phyloP scores from a whole-genome alignment of 768 basidiomycete genomes.

The Podaxis sp. region DNA sequence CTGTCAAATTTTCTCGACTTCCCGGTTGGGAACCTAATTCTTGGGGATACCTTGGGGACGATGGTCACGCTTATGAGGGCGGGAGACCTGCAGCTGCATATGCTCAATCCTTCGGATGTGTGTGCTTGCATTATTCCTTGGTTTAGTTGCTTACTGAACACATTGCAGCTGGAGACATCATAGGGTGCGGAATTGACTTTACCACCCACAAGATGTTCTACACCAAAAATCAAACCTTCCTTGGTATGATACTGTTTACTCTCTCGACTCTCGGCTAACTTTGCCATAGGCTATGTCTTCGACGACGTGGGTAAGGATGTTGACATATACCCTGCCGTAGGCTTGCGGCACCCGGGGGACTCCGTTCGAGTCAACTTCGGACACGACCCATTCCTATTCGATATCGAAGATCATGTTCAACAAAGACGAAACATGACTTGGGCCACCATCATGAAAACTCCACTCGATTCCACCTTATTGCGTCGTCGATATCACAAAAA shows the following conservation, averaged over 20 bases:
- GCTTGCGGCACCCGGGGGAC: constrained; percentile 79
- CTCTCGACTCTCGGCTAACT: constrained; percentile 8
- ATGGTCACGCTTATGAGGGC: constrained; percentile 74
- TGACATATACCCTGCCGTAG: constrained; percentile 84
- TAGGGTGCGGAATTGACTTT: constrained; percentile 95
- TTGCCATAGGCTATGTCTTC: constrained; percentile 57
- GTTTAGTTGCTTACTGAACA: constrained; percentile 4
- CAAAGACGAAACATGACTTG: constrained; percentile 66
- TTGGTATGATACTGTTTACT: constrained; percentile 43
- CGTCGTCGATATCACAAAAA: constrained; percentile 22
- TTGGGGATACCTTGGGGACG: constrained; percentile 94
- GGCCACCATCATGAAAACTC: constrained; percentile 60
- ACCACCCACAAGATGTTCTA: constrained; percentile 78
- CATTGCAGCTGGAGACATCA: constrained; percentile 70
- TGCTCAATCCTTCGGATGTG: constrained; percentile 81
- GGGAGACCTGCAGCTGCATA: constrained; percentile 71
- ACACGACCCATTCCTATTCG: constrained; percentile 79
- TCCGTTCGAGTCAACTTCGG: constrained; percentile 86
- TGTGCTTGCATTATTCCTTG: constrained; percentile 23
- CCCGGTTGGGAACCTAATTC: constrained; percentile 86
- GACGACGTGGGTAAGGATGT: constrained; percentile 65
- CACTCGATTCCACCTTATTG: constrained; percentile 41
- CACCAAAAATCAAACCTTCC: constrained; percentile 79
- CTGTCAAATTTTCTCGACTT: constrained; percentile 67
- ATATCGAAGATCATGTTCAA: constrained; percentile 85